Percentiles rank a stretch among this genome's conserved stretches.
These are phyloP conservation scores for Anethum foeniculum DNA, from an alignment of 140 eudicot genomes.

Conservation along the genomic window DNA sequence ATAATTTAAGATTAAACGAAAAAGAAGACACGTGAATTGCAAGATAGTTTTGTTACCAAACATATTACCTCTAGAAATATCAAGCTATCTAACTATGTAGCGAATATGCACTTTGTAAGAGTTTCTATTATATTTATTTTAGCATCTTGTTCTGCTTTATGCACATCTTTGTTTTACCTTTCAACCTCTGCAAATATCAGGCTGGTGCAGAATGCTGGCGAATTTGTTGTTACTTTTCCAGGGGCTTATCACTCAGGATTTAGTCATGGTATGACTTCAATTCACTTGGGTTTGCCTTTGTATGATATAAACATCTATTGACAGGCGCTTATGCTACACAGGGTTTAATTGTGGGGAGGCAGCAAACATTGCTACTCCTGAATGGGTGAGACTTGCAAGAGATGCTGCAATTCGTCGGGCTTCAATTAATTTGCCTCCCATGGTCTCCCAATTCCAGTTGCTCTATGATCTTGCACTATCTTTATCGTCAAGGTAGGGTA, in stretches of 20 bases:
- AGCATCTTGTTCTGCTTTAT: not conserved
- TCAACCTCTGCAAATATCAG: conserved; percentile 14
- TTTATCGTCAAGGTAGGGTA: conserved; percentile 59
- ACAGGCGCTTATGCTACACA: conserved; percentile 17
- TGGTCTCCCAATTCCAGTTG: conserved; percentile 95
- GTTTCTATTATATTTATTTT: not conserved
- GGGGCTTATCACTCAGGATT: conserved; percentile 98
- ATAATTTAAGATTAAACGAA: not conserved
- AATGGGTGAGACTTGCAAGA: conserved; percentile 83
- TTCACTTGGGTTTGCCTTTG: not conserved
- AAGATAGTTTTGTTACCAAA: not conserved
- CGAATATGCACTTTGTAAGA: not conserved
- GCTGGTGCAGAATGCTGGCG: conserved; percentile 95
- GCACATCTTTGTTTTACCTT: conserved; percentile 7
- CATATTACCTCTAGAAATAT: not conserved
- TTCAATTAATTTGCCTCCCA: conserved; percentile 80
- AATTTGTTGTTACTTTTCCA: conserved; percentile 96
- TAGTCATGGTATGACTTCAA: conserved; percentile 64
- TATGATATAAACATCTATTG: not conserved
- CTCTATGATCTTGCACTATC: conserved; percentile 88
- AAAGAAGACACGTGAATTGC: not conserved
- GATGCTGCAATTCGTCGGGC: conserved; percentile 98
- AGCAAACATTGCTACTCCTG: conserved; percentile 96
- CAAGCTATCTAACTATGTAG: not conserved
- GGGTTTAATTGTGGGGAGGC: conserved; percentile 97